Conservation (phyloP, 371 early-diverging fungal species). For the Circinella umbellata region DNA sequence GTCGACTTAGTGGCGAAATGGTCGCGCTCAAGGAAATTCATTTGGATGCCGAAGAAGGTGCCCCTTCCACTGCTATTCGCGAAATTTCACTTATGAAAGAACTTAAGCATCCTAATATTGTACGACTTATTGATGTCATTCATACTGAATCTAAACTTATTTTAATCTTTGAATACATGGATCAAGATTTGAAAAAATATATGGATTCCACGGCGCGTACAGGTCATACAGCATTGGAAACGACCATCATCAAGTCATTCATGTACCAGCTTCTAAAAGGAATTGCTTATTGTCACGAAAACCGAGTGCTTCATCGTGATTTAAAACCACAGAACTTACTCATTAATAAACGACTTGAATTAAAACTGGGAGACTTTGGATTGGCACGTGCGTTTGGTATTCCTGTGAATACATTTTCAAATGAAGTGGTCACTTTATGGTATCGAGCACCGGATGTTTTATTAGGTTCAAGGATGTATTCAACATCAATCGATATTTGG, state of each 20-base stretch:
- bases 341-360: slow-evolving; percentile 85
- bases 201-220: slow-evolving; percentile 79
- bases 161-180: slow-evolving; percentile 99
- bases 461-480: slow-evolving; percentile 94
- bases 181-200: slow-evolving; percentile 97
- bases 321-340: slow-evolving; percentile 96
- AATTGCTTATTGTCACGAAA: slow-evolving; percentile 94
- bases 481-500: slow-evolving; percentile 99
- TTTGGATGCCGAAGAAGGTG: slow-evolving; percentile 92
- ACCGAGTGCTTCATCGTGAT: slow-evolving; percentile 96
- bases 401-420: slow-evolving; percentile 95
- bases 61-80: slow-evolving; percentile 96
- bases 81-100: slow-evolving; percentile 97
- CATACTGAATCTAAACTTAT: slow-evolving; percentile 97
- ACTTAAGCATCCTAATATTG: slow-evolving; percentile 89
- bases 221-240: slow-evolving; percentile 72
- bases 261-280: slow-evolving; percentile 91
- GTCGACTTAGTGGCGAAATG: slow-evolving; percentile 83
- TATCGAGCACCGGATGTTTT: slow-evolving; percentile 98
- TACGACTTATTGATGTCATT: slow-evolving; percentile 95
- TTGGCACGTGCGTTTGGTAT: slow-evolving; percentile 97
- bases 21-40: slow-evolving; percentile 99
- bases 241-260: slow-evolving; percentile 73
- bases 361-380: slow-evolving; percentile 96
- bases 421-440: slow-evolving; percentile 98